Conservation (phyloP, 2,329 filamentous ascomycete genomes). For the Colletotrichum liriopes region DNA sequence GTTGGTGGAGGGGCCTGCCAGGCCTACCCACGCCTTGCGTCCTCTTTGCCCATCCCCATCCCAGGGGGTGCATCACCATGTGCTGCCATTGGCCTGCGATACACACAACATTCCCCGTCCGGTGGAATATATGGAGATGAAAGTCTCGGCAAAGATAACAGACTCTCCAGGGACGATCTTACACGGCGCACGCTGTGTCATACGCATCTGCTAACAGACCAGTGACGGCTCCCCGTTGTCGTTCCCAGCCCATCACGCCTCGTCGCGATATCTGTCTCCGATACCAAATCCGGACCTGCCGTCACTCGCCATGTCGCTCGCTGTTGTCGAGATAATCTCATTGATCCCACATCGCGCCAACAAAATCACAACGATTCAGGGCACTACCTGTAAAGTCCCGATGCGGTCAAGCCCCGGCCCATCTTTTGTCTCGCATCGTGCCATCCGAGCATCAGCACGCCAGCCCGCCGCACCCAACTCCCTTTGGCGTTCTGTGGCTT, state of each 20-base stretch:
- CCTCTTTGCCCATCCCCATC: constrained; percentile 15
- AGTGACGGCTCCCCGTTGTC: not conserved
- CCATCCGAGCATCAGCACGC: constrained; percentile 24
- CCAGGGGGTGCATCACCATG: constrained; percentile 20
- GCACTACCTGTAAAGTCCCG: not conserved
- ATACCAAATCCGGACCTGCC: constrained; percentile 16
- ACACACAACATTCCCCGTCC: constrained; percentile 17
- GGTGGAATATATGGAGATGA: constrained; percentile 34
- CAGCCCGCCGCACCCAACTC: not conserved
- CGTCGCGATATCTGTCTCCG: constrained; percentile 19
- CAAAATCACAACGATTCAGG: constrained; percentile 8
- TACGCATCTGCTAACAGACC: constrained; percentile 27
- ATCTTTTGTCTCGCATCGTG: constrained; percentile 8
- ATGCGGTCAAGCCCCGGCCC: constrained; percentile 12
- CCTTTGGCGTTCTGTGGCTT: constrained; percentile 29
- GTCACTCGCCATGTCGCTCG: constrained; percentile 18
- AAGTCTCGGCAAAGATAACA: constrained; percentile 43
- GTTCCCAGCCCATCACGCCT: not conserved
- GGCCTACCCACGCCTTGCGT: constrained; percentile 12
- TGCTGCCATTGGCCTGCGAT: constrained; percentile 37
- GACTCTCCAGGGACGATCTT: constrained; percentile 5
- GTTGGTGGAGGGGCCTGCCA: constrained; percentile 3
- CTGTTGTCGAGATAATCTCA: constrained; percentile 18
- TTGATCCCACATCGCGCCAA: constrained; percentile 5
- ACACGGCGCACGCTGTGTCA: constrained; percentile 21